Conservation (phyloP, 2,329 filamentous ascomycete species). For the Aspergillus quadricinctus region DNA sequence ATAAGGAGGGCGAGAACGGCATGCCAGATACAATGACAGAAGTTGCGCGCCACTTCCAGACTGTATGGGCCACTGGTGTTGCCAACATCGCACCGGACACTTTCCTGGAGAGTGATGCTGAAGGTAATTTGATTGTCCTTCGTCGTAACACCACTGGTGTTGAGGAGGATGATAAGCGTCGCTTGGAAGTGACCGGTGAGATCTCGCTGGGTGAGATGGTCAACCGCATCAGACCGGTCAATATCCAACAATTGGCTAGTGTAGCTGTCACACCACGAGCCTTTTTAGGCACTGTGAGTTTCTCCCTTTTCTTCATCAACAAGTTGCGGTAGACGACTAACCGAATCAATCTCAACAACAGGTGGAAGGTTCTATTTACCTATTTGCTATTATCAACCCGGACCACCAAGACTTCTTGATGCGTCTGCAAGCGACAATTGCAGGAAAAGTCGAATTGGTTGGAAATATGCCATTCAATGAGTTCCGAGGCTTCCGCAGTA, state of each 20-base stretch:
- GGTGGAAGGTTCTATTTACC: conserved; percentile 87
- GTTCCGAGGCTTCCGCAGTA: conserved; percentile 78
- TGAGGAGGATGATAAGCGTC: conserved; percentile 66
- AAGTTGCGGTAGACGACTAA: not conserved
- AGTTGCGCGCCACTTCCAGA: conserved; percentile 73
- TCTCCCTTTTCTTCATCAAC: not conserved
- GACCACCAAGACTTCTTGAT: conserved; percentile 74
- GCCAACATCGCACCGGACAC: conserved; percentile 66
- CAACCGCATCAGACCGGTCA: conserved; percentile 75
- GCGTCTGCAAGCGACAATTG: conserved; percentile 69
- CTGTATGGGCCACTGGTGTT: conserved; percentile 76
- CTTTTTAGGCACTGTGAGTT: conserved; percentile 79
- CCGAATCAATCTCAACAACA: conserved; percentile 31
- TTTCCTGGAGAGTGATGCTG: conserved; percentile 79
- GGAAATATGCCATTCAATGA: conserved; percentile 71
- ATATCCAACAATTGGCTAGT: conserved; percentile 60
- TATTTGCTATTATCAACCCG: conserved; percentile 75
- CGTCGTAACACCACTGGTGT: conserved; percentile 67
- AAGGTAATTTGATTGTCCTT: conserved; percentile 84
- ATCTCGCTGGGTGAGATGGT: conserved; percentile 89
- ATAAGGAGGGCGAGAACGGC: conserved; percentile 54
- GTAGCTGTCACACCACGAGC: conserved; percentile 74
- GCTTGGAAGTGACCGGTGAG: conserved; percentile 71
- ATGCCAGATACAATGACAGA: conserved; percentile 64
- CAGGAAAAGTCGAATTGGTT: conserved; percentile 60